phyloP scores from a whole-genome alignment of 257 asterid genomes.

The Nicotiana undulata region DNA sequence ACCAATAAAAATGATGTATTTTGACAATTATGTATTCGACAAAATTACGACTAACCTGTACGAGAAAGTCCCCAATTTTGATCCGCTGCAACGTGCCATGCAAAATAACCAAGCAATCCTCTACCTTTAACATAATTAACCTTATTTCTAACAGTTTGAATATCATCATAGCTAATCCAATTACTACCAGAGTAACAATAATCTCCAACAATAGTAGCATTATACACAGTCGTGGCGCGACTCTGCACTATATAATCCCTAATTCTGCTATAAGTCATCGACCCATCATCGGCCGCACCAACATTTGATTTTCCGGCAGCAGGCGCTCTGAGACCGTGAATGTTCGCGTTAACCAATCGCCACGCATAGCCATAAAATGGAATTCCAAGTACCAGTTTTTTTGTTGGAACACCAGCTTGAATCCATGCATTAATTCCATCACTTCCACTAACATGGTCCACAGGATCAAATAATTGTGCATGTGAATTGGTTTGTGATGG shows the following conservation, averaged over 20 bases:
- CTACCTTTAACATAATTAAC: conserved; percentile 32
- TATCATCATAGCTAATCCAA: conserved; percentile 46
- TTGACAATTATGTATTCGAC: too few species aligned
- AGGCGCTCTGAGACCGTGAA: conserved; percentile 34
- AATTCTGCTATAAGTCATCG: conserved; percentile 22
- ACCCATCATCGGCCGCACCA: background rate
- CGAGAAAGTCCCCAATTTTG: background rate
- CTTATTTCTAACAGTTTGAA: conserved; percentile 21
- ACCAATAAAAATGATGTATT: too few species aligned
- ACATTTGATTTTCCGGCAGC: conserved; percentile 16
- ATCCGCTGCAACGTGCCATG: background rate
- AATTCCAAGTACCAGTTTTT: conserved; percentile 31
- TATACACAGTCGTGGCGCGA: background rate
- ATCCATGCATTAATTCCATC: conserved; percentile 28
- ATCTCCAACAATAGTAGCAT: conserved; percentile 23
- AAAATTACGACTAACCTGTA: background rate
- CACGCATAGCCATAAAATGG: conserved; percentile 44
- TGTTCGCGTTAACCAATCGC: conserved; percentile 23
- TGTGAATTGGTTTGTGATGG: conserved; percentile 23
- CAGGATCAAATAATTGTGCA: conserved; percentile 31
- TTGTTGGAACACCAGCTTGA: conserved; percentile 19
- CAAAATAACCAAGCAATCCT: conserved; percentile 32
- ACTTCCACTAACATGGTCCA: conserved; percentile 23
- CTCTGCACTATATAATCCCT: conserved; percentile 19
- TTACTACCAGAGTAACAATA: conserved; percentile 39